Evolutionary conservation across 495 filamentous ascomycete genomes (phyloP).

Genomic region (Apiosordaria backusii): DNA sequence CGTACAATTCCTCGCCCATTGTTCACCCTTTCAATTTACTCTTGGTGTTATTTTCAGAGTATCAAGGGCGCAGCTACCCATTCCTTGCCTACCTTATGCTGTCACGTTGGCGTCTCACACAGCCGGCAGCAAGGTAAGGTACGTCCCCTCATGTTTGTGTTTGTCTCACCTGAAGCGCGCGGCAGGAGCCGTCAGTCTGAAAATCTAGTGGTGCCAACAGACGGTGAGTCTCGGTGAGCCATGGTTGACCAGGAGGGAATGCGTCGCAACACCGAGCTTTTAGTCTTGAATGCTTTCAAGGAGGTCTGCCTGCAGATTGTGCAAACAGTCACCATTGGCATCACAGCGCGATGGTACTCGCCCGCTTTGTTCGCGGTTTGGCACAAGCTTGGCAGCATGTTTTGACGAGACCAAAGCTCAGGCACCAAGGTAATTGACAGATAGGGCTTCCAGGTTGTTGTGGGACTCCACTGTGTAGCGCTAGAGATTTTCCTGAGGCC

Average conservation of each 20-base stretch:
- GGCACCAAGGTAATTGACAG: too few species aligned
- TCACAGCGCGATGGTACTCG: neutral
- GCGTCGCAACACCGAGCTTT: neutral
- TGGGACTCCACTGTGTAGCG: neutral
- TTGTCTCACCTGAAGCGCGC: neutral
- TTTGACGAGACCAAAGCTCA: neutral
- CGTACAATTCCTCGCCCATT: too few species aligned
- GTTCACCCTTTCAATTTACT: too few species aligned
- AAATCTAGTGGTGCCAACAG: neutral
- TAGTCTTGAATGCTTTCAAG: too few species aligned
- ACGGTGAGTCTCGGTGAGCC: neutral
- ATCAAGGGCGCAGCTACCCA: neutral
- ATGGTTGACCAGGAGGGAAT: neutral
- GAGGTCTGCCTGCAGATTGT: too few species aligned
- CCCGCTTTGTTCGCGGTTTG: neutral
- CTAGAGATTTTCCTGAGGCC: neutral
- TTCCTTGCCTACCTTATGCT: too few species aligned
- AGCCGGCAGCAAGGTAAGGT: too few species aligned
- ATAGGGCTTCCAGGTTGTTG: neutral
- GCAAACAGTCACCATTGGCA: neutral
- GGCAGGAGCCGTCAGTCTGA: neutral
- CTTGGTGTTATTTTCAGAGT: too few species aligned
- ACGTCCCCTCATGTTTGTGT: neutral
- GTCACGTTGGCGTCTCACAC: too few species aligned
- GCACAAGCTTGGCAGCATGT: neutral